These are phyloP conservation scores for Hygrocybe coccinea DNA, from an alignment of 768 basidiomycete species.

Conservation along the genomic window DNA sequence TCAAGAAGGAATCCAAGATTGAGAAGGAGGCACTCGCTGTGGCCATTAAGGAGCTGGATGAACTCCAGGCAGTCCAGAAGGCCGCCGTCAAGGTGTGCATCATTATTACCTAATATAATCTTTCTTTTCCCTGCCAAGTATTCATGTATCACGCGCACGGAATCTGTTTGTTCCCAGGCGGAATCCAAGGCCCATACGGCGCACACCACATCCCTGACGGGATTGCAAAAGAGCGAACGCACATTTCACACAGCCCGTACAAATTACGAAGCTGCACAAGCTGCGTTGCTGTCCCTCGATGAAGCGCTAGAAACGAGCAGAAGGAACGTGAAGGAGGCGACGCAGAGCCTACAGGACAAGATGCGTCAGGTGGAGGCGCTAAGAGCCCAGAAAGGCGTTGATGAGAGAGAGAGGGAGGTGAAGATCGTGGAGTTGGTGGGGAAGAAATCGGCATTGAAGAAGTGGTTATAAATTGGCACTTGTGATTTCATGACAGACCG, in stretches of 20 bases:
- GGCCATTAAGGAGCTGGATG: slow-evolving; percentile 59
- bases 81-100: slow-evolving; percentile 54
- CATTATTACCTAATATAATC: neutral
- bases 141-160: neutral
- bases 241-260: slow-evolving; percentile 57
- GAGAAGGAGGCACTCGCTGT: slow-evolving; percentile 59
- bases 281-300: slow-evolving; percentile 42
- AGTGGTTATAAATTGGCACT: neutral
- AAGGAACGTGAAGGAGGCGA: slow-evolving; percentile 52
- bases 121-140: too few relatives aligned
- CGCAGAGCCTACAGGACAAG: slow-evolving; percentile 63
- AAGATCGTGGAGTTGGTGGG: slow-evolving; percentile 39
- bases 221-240: slow-evolving; percentile 61
- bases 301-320: slow-evolving; percentile 48
- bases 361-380: slow-evolving; percentile 68
- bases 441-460: neutral
- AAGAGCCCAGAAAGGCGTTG: slow-evolving; percentile 58
- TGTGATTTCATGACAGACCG: too few relatives aligned
- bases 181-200: slow-evolving; percentile 53
- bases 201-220: slow-evolving; percentile 49
- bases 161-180: slow-evolving; percentile 30
- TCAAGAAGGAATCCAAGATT: slow-evolving; percentile 62
- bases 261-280: slow-evolving; percentile 49
- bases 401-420: slow-evolving; percentile 62
- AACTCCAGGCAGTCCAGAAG: slow-evolving; percentile 69